phyloP scores from a whole-genome alignment of 2,329 filamentous ascomycete species.

The Aureobasidium sp. region DNA sequence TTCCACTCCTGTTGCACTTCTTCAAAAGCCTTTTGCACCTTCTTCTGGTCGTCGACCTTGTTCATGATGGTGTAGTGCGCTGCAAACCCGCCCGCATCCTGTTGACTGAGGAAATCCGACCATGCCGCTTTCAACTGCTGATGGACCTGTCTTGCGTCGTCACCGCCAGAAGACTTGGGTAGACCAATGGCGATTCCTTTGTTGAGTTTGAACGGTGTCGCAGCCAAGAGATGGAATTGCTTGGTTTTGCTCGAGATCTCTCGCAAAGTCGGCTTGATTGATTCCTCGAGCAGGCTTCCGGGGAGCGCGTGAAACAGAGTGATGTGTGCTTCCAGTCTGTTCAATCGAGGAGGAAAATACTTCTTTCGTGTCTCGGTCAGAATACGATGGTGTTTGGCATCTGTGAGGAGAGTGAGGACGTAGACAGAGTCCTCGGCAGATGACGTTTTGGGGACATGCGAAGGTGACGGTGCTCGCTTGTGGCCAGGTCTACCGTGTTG shows the following conservation, averaged over 20 bases:
- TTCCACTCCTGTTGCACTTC: constrained; percentile 31
- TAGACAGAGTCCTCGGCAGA: constrained; percentile 33
- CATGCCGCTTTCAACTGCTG: constrained; percentile 31
- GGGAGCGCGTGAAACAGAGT: constrained; percentile 43
- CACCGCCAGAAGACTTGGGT: constrained; percentile 27
- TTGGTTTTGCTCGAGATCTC: constrained; percentile 26
- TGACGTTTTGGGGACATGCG: constrained; percentile 28
- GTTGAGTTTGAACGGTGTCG: constrained; percentile 35
- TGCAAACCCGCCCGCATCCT: constrained; percentile 35
- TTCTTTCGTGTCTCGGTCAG: constrained; percentile 34
- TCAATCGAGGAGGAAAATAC: constrained; percentile 39
- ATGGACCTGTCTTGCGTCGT: constrained; percentile 31
- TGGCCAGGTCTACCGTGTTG: neutral
- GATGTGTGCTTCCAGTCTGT: constrained; percentile 38
- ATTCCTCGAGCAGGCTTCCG: constrained; percentile 31
- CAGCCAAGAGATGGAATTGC: constrained; percentile 34
- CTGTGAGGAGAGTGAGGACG: constrained; percentile 38
- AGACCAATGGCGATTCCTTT: constrained; percentile 36
- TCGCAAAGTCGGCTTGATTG: constrained; percentile 31
- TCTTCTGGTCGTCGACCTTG: constrained; percentile 37
- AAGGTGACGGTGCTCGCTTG: constrained; percentile 19
- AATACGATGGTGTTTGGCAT: constrained; percentile 32
- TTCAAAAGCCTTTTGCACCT: constrained; percentile 32
- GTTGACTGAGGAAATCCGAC: constrained; percentile 35
- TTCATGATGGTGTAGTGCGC: constrained; percentile 44